Evolutionary conservation across 169 alveolate genomes (phyloP), one percentile per base, ranked within the genome.

Genomic region (Eimeria zaria): DNA sequence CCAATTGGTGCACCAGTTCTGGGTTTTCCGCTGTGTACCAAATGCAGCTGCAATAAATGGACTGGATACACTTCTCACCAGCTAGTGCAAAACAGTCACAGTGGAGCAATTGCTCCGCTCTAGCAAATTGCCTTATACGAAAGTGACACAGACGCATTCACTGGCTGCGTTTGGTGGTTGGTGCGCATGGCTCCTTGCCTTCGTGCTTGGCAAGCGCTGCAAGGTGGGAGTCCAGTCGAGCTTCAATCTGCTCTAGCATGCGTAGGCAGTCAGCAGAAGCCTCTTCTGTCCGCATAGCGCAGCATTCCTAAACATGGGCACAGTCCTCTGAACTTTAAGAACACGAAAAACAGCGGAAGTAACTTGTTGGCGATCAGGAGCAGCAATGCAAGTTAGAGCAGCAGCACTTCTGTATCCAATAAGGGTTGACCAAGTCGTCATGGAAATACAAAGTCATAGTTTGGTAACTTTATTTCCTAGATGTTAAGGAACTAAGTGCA

Each of bases 161-260:
- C 30, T 39, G 64, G 60, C 60, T n/a, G 27, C 36, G 44, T 41
- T 33, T 22, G 95, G 16, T 88, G 71, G 69, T 18, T 1, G 24
- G 76, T 16, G 58, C 44, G 9, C 11, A 1, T 48, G 74, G 39
- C 41, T 36, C n/a, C 87, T 60, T 44, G 88, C 96, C 92, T 92
- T 92, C 96, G 78, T 92, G 88, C 60, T 80, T 92, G 58, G 85
- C 96, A 18, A 92, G 83, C 2, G 67, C 44, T 33, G 96, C 91
- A 39, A 92, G 96, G 85, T 80, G 88, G 30, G 87, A 84, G 87
- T 92, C 96, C 18, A 92, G 87, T 53, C 88, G 84, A 33, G 96
- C 85, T 67, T 92, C 96, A 87, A 92, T 80, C 92, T 92, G 96
- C 85, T 92, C 96, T 18, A 92, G 67, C 71, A 58, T 92, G 96